These are phyloP conservation scores for Talaromyces amestolkiae DNA, from an alignment of 2,329 filamentous ascomycete species.

Conservation along the genomic window DNA sequence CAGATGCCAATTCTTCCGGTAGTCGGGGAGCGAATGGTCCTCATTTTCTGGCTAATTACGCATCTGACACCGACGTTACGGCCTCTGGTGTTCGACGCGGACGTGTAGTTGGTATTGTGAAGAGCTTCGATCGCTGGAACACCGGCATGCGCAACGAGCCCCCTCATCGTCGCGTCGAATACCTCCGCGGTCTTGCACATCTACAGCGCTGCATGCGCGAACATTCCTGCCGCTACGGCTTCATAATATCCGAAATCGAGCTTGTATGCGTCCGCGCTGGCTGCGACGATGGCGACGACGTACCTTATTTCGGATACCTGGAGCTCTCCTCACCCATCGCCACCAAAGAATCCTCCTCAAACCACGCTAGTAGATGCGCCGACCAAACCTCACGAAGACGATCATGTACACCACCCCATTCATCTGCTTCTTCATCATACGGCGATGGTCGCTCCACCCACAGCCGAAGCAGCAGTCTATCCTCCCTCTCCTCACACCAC, in stretches of 20 bases:
- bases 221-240: constrained; percentile 88
- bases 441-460: constrained; percentile 1
- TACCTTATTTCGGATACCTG: constrained; percentile 83
- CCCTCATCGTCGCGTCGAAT: constrained; percentile 81
- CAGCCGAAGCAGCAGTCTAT: constrained; percentile 8
- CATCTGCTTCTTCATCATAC: background rate
- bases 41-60: constrained; percentile 54
- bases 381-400: background rate
- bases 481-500: background rate
- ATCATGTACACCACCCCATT: background rate
- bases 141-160: constrained; percentile 86
- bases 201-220: constrained; percentile 91
- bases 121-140: constrained; percentile 92
- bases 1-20: constrained; percentile 35
- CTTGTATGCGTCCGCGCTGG: constrained; percentile 85
- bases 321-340: constrained; percentile 65
- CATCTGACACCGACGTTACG: constrained; percentile 50
- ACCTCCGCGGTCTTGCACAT: constrained; percentile 80
- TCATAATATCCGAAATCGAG: constrained; percentile 95
- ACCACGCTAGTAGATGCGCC: background rate
- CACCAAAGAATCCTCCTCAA: constrained; percentile 44
- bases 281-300: constrained; percentile 54
- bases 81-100: constrained; percentile 53
- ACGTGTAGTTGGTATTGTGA: constrained; percentile 79
- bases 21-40: constrained; percentile 47